These are phyloP conservation scores for Ogataea naganishii DNA, from an alignment of 805 yeast species.

Conservation along the genomic window DNA sequence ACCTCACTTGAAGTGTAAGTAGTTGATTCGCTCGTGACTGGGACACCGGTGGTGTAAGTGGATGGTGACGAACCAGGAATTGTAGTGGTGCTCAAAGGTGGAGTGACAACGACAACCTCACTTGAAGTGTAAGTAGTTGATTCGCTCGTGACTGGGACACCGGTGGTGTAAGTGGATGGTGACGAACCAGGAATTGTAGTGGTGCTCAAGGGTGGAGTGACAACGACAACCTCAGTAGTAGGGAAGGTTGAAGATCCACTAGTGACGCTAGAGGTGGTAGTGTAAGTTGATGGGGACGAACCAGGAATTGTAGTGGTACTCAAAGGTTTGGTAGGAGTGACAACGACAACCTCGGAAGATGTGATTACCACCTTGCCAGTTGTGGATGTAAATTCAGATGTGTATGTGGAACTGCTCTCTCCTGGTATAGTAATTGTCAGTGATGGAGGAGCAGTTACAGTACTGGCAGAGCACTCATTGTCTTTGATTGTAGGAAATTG, in stretches of 20 bases:
- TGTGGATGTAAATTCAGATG: conserved; percentile 4
- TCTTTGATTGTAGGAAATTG: too few species aligned
- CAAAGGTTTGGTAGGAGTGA: conserved; percentile 1
- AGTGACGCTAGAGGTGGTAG: background rate
- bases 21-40: background rate
- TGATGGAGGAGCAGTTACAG: conserved; percentile 1
- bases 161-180: background rate
- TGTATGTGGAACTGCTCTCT: background rate
- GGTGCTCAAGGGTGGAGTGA: background rate
- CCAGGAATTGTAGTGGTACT: too few species aligned
- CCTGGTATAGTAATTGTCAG: conserved; percentile 1
- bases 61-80: background rate
- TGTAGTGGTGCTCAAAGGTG: too few species aligned
- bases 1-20: background rate
- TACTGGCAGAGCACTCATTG: too few species aligned
- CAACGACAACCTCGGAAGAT: conserved; percentile 3
- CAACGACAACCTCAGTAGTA: conserved; percentile 1
- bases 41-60: background rate
- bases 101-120: background rate
- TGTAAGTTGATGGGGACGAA: background rate
- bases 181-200: conserved; percentile 1
- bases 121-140: background rate
- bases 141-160: background rate
- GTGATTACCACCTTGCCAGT: conserved; percentile 11
- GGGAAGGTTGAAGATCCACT: background rate